Evolutionary conservation across 192 early-diverging fungal genomes (phyloP).

Genomic region (Linnemannia elongata): DNA sequence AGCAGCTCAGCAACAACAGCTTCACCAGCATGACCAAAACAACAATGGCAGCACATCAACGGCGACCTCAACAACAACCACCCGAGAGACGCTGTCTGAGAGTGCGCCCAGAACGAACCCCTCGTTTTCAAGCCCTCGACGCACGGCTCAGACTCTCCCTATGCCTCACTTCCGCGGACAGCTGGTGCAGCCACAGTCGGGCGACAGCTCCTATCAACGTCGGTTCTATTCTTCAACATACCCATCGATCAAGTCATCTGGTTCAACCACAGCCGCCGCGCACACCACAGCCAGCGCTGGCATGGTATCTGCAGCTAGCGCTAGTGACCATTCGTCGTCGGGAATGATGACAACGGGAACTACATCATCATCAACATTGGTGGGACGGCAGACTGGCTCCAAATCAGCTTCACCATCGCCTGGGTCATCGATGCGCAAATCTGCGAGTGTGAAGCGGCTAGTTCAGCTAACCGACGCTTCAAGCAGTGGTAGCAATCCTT

Average conservation of each 20-base stretch:
- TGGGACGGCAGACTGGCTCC: background rate
- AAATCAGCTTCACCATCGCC: background rate
- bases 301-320: background rate
- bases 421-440: background rate
- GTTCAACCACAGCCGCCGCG: background rate
- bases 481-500: background rate
- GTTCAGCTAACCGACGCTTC: background rate
- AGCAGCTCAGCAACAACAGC: background rate
- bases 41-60: background rate
- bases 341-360: background rate
- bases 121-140: background rate
- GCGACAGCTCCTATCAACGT: constrained; percentile 21
- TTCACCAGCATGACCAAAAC: background rate
- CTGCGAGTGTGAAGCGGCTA: background rate
- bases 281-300: background rate
- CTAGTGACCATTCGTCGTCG: background rate
- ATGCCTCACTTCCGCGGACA: constrained; percentile 53
- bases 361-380: background rate
- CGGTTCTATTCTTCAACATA: constrained; percentile 9
- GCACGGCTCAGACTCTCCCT: constrained; percentile 16
- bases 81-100: background rate
- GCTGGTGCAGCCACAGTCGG: constrained; percentile 9
- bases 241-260: background rate
- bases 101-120: background rate
- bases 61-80: background rate